Base-by-base conservation (phyloP, 371 early-diverging fungal species). In the Mortierella sp. region DNA sequence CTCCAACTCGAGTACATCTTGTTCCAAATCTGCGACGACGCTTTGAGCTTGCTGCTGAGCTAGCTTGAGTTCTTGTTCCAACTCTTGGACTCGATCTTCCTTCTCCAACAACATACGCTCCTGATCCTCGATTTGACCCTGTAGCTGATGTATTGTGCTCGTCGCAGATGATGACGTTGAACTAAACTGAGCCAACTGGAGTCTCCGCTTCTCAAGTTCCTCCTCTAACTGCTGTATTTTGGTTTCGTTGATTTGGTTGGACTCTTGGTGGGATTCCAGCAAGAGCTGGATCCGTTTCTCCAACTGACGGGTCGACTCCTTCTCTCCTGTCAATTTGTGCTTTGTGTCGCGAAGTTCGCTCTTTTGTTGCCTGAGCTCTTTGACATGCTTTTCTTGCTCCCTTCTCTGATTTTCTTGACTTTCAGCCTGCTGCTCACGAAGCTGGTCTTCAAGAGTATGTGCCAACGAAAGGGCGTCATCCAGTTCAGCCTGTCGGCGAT, bases 11-110 rank as follows among this genome's bases (percentile, higher is more conserved):
- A 49, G 29, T 12, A 78, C 2, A 37, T 78, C 73, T 23, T 59
- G 73, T 17, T 73, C 74, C 55, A 78, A 35, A 45, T 78, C 73
- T 4, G 66, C 65, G 1, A 78, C 61, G 2, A 60, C 66, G 8
- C 45, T 73, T 22, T 72, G 70, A 7, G 61, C 74, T 28, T 73
- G 59, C 47, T 72, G 62, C 26, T 66, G 73, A 1, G 58, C 70
- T 19, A 49, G 40, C 28, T 65, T 47, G 35, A 65, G 70, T 49
- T 73, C 79, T 31, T 78, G 66, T 47, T 73, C 79, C 31, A 78
- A 22, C 13, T 61, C 55, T 22, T 70, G 70, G 28, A 73, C 66
- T 19, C 70, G 61, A 17, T 57, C 64, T 17, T 77, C 72, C 45
- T 68, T 68, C 35, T 77, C 72, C 51, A 49, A 7, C 55, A 77